Evolutionary conservation across 1,284 basidiomycete species (phyloP).

Genomic region (Leccinum insolens): DNA sequence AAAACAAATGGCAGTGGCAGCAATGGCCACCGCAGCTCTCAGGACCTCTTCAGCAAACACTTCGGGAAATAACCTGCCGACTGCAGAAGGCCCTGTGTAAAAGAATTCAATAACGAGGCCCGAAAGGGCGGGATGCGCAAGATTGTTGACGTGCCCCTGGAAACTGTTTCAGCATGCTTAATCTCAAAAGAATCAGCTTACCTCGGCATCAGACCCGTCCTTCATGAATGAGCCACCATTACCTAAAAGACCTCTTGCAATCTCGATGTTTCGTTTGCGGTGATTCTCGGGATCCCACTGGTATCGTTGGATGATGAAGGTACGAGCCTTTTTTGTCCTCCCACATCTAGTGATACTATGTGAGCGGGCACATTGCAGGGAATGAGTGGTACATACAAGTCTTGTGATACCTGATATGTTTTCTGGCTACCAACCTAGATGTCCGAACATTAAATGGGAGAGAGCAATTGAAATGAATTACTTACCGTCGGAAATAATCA

Average conservation of each 20-base stretch:
- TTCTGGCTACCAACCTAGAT: too few relatives aligned
- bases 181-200: neutral
- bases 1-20: neutral
- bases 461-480: too few relatives aligned
- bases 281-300: neutral
- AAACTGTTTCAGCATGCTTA: neutral
- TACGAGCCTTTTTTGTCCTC: neutral
- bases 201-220: neutral
- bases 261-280: neutral
- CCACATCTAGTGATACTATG: neutral
- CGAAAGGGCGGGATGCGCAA: neutral
- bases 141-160: neutral
- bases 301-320: neutral
- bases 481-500: too few relatives aligned
- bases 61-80: neutral
- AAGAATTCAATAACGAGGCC: neutral
- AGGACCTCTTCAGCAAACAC: neutral
- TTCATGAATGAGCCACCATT: neutral
- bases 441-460: too few relatives aligned
- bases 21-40: neutral
- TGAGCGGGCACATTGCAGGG: neutral
- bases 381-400: neutral
- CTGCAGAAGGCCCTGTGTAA: neutral
- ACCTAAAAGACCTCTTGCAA: neutral
- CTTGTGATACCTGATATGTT: too few relatives aligned